Evolutionary conservation across 345 rosid genomes (phyloP), one percentile per base, ranked within the genome.

Genomic region (Pseudoturritis turrita): DNA sequence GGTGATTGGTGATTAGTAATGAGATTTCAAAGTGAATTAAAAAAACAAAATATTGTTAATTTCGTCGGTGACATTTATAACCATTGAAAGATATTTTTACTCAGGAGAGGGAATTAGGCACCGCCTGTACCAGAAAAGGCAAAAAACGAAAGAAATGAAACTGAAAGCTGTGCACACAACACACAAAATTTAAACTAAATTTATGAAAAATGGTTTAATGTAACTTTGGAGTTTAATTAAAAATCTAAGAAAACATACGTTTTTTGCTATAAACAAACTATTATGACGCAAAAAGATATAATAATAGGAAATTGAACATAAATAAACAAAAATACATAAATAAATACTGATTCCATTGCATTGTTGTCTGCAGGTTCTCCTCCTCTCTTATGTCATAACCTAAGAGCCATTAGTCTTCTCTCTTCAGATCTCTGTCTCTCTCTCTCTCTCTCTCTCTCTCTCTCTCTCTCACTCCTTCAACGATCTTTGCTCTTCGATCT

Each of bases 101-200:
- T n/a, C 36, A 65, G 65, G 60, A 46, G 2, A 19, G 31, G 72
- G 58, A n/a, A n/a, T 66, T 74, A 58, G 67, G 78, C 67, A 66
- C 72, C 78, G 72, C 19, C 65, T 51, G 37, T 72, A 29, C 31
- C 71, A 17, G 52, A 72, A 62, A 53, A 46, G 13, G 44, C 40
- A 35, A 57, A 64, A 60, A 28, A 54, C 40, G 28, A 65, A 9
- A 14, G n/a, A 35, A 11, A 6, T 50, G 57, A 63, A 41, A 71
- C 54, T 62, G 45, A 72, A 72, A 64, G n/a, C 62, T 52, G 7
- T 55, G 14, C 13, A 18, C 43, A 68, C 10, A 33, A n/a, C 6
- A 28, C 53, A 33, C 57, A 58, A 12, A n/a, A 18, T 9, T 14
- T 28, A 14, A 33, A 44, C 9, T 2, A 1, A 31, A 22, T 31